These are phyloP conservation scores for Lentinula boryana DNA, from an alignment of 768 basidiomycete genomes.

Conservation along the genomic window DNA sequence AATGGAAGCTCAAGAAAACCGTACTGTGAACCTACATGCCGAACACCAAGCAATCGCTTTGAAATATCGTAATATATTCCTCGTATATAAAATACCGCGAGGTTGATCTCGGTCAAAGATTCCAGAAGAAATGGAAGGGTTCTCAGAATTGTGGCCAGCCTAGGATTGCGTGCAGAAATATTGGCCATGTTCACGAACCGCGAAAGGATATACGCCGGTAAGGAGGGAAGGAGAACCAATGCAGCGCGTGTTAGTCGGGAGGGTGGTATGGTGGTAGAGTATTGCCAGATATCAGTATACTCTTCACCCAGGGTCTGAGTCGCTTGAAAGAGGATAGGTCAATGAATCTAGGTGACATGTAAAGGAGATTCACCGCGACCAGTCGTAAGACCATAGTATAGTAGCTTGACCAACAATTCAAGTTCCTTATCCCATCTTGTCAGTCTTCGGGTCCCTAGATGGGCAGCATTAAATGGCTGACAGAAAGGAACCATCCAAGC, in stretches of 20 bases:
- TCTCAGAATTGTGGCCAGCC: slow-evolving; percentile 26
- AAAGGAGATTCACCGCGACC: slow-evolving; percentile 51
- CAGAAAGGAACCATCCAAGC: not conserved
- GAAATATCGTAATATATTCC: slow-evolving; percentile 75
- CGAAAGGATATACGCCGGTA: slow-evolving; percentile 59
- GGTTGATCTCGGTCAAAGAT: slow-evolving; percentile 60
- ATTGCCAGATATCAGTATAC: slow-evolving; percentile 81
- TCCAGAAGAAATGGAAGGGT: slow-evolving; percentile 48
- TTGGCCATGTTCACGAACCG: slow-evolving; percentile 36
- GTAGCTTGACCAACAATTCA: slow-evolving; percentile 57
- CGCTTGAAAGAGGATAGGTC: slow-evolving; percentile 32
- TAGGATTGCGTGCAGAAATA: slow-evolving; percentile 29
- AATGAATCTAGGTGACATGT: slow-evolving; percentile 2
- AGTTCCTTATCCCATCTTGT: slow-evolving; percentile 79
- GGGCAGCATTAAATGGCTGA: not conserved
- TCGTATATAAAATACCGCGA: slow-evolving; percentile 74
- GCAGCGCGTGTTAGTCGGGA: slow-evolving; percentile 38
- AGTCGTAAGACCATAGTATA: slow-evolving; percentile 71
- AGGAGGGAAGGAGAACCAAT: slow-evolving; percentile 58
- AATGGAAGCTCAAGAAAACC: not conserved
- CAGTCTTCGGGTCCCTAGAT: slow-evolving; percentile 72
- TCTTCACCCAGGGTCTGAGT: slow-evolving; percentile 87
- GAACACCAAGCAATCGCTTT: slow-evolving; percentile 61
- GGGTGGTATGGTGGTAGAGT: slow-evolving; percentile 44
- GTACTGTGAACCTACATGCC: slow-evolving; percentile 43